Base-by-base conservation (phyloP, 352 stramenopile species). In the Pythium grandisporangium region DNA sequence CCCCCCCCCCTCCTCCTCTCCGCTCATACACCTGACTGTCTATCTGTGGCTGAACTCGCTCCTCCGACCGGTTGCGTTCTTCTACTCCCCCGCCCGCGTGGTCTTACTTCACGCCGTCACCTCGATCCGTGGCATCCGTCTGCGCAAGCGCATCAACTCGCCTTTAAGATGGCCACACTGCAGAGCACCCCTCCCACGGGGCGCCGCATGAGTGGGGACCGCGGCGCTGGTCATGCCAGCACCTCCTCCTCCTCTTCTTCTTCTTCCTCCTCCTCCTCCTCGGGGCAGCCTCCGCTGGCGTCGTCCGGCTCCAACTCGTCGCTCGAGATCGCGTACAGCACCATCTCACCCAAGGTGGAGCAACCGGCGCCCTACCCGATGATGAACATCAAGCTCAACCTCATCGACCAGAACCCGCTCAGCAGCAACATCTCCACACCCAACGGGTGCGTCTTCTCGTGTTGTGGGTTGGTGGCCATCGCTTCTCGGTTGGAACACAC, bases 351-450 rank as follows among this genome's bases (percentile, higher is more conserved):
- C 43, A 84, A 84, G 57, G 62, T 79, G 33, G 69, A 85, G 43
- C 48, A 54, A 46, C 61, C 70, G 44, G 46, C 60, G 26, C 54
- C 61, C 41, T 70, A 71, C 37, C 60, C 60, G 23, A 85, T 90
- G 76, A 85, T 90, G 76, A 73, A 90, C 58, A 87, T 90, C 58
- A 90, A 90, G 45, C 73, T 90, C 20, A 86, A 64, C 44, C 62
- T 90, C 27, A 86, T 90, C 45, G 73, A 90, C 57, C 63, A 85
- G 48, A 80, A 72, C 49, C 63, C 66, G 21, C 48, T 70, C n/a
- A 30, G 44, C 39, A 74, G 62, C 37, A 66, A 63, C 44, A 58
- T 74, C 30, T 58, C 51, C n/a, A 64, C 38, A 23, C 43, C 54
- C 22, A 70, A 69, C 21, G 63, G 53, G 61, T 66, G 24, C 37